Percentiles rank a stretch among this genome's conserved stretches.
Conservation (phyloP, 169 alveolate genomes). For the Cyclospora cayetanensis region DNA sequence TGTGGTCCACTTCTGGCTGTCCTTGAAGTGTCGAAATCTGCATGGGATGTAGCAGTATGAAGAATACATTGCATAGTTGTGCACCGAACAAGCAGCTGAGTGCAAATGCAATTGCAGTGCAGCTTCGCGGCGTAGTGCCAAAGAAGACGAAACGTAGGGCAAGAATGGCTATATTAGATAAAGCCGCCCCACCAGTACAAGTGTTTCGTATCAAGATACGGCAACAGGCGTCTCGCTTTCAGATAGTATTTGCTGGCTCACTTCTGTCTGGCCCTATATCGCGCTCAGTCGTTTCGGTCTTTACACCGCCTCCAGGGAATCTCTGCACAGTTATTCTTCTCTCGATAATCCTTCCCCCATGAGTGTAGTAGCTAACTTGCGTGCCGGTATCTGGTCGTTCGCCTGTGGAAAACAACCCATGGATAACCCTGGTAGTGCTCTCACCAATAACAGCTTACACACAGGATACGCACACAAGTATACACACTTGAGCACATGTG, state of each 20-base stretch:
- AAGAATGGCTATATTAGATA: neutral
- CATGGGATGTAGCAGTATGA: neutral
- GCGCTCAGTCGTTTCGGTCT: conserved; percentile 45
- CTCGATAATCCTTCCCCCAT: conserved; percentile 18
- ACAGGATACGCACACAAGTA: too few relatives aligned
- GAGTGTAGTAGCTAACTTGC: conserved; percentile 35
- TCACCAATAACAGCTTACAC: too few relatives aligned
- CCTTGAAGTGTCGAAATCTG: conserved; percentile 11
- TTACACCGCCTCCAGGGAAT: conserved; percentile 45
- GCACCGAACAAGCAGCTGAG: neutral
- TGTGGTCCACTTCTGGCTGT: neutral
- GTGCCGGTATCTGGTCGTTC: neutral
- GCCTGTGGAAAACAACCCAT: conserved; percentile 27
- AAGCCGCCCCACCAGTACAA: too few relatives aligned
- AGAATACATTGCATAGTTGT: neutral
- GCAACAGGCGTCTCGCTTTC: too few relatives aligned
- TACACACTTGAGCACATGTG: too few relatives aligned
- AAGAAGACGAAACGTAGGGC: neutral
- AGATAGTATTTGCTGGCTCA: neutral
- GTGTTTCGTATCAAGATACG: too few relatives aligned
- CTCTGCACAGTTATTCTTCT: conserved; percentile 18
- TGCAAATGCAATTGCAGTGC: too few relatives aligned
- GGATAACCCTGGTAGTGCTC: neutral
- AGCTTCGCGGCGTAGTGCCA: neutral
- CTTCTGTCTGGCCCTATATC: conserved; percentile 33